These are phyloP conservation scores for Silene latifolia DNA, from an alignment of 148 eudicot species.

Conservation along the genomic window DNA sequence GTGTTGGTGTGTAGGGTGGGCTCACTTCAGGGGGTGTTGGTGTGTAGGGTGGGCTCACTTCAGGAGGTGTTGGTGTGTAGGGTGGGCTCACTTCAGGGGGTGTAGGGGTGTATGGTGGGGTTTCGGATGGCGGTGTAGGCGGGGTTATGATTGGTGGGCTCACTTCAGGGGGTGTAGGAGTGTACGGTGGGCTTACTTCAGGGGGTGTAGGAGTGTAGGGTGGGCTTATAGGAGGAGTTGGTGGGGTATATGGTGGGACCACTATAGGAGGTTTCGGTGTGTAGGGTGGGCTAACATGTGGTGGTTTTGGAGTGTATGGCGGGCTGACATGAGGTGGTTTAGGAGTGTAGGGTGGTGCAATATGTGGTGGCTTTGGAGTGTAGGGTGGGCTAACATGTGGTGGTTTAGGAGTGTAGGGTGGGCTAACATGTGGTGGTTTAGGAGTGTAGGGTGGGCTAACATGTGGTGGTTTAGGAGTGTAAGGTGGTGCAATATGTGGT, in stretches of 20 bases:
- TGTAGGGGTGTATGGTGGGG: conserved; percentile 22
- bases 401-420: conserved; percentile 26
- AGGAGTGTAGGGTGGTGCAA: conserved; percentile 4
- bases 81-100: neutral
- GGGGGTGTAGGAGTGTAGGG: too few relatives aligned
- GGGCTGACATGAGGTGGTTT: conserved; percentile 20
- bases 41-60: conserved; percentile 18
- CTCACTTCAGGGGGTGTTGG: conserved; percentile 1
- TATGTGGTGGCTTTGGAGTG: neutral
- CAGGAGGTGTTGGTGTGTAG: conserved; percentile 11
- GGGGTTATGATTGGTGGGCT: too few relatives aligned
- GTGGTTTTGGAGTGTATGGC: conserved; percentile 19
- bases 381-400: conserved; percentile 21
- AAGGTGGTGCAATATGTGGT: too few relatives aligned
- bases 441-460: conserved; percentile 19
- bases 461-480: conserved; percentile 17
- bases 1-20: too few relatives aligned
- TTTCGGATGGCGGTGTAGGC: too few relatives aligned
- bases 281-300: conserved; percentile 20
- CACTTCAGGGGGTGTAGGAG: conserved; percentile 6
- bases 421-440: conserved; percentile 18
- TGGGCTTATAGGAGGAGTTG: conserved; percentile 28
- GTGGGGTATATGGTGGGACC: too few relatives aligned
- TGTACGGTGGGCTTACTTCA: too few relatives aligned
- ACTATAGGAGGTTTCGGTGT: conserved; percentile 30